Evolutionary conservation across 352 stramenopile species (phyloP), one percentile per base, ranked within the genome.

Genomic region (Globisporangium rhizosaccharum): DNA sequence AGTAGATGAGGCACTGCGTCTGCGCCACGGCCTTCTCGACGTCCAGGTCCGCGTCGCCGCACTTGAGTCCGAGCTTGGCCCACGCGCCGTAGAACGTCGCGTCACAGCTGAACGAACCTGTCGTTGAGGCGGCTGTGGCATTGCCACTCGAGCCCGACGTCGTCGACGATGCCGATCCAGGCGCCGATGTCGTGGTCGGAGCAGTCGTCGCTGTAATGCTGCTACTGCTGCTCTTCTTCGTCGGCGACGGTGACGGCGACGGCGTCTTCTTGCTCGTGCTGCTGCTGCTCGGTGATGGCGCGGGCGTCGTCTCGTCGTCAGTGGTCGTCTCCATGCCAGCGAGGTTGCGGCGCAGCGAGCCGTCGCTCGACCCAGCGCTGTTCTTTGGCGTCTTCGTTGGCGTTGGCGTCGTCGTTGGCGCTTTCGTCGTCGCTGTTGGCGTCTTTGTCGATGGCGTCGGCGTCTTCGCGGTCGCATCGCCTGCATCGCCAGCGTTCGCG

Each of bases 1-100:
- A 79, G 79, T 94, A 94, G 48, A 92, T 92, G 14, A 87, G 65
- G 60, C 85, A 94, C 62, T 90, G 69, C 18, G 79, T 73, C 37
- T 81, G 71, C 9, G 73, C 64, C 3, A 79, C 80, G 1, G 84
- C 84, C 1, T 49, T 26, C 26, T 44, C 39, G 12, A 81, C 73
- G 41, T 92, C 75, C 14, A 94, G 61, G 11, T 75, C 59, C 1
- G 64, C 56, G 37, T 68, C 79, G 44, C 66, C 73, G 39, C 84
- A 94, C 23, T 70, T 86, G 47, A 94, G 71, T 6, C 76, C 76
- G 64, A 90, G 84, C 48, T 72, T 70, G 23, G 57, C 48, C 84
- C 84, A 94, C 6, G 83, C 82, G n/a, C 77, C 65, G 67, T 94
- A 94, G 62, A 94, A 94, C 23, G 69, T 71, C 12, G 73, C 68